Evolutionary conservation across 345 rosid genomes (phyloP), one percentile per base, ranked within the genome.

Genomic region (Linum tenue): DNA sequence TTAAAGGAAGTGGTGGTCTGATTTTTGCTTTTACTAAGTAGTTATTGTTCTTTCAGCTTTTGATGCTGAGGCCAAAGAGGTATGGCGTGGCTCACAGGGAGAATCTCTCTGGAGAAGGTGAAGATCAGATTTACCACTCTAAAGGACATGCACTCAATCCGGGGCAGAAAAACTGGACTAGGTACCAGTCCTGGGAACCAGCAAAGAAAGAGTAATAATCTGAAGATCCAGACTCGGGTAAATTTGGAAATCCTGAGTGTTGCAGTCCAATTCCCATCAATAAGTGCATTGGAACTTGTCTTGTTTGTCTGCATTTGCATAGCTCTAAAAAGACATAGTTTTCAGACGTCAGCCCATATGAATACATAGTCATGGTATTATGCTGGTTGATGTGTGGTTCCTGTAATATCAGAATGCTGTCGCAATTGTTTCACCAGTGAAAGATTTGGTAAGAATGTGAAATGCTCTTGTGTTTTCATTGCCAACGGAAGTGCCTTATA

Each of bases 131-230:
- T 62, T 94, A 90, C 78, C 99, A 90, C 75, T 90, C 97, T 12
- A 94, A 94, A 75, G 99, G 97, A 53, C 97, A 94, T 77, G 70
- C 91, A 4, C 89, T 94, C 68, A 85, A 94, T 76, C 96, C 95
- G n/a, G 84, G 83, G 40, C 95, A 94, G 80, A 88, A 85, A 76
- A 78, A 90, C 72, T 94, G 97, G 99, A 86, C 97, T 56, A 85
- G 96, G 64, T 90, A 87, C 77, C 95, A 90, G 78, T 65, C 97
- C 37, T 94, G 99, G 99, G 78, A 79, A 64, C 97, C 97, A 36
- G 35, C 87, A 55, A 88, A 88, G 80, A 39, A 82, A 31, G 67
- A 81, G 78, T 82, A 9, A 55, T 39, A 6, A 2, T 35, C 39
- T 8, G 12, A 48, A 48, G n/a, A n/a, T n/a, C n/a, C n/a, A n/a